These are phyloP conservation scores for Podaxis mareebaensis DNA, from an alignment of 768 basidiomycete genomes.

Conservation along the genomic window DNA sequence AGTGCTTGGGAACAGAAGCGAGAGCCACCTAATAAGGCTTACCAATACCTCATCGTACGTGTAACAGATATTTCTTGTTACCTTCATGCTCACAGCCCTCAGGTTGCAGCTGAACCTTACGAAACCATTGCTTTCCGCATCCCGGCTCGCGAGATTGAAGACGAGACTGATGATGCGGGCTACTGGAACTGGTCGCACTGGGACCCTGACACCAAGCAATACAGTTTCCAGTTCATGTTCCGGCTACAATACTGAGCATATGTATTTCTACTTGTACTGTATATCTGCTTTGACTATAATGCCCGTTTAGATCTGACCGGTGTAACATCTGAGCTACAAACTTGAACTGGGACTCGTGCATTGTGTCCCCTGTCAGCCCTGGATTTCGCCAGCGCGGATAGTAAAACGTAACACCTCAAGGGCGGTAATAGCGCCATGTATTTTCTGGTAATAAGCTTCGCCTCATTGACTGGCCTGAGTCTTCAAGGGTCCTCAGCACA, in stretches of 20 bases:
- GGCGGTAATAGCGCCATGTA: too few species aligned
- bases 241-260: conserved; percentile 47
- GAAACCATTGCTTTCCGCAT: conserved; percentile 99
- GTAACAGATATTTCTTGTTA: conserved; percentile 13
- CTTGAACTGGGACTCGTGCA: too few species aligned
- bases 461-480: too few species aligned
- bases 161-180: conserved; percentile 86
- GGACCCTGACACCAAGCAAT: conserved; percentile 99
- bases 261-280: conserved; percentile 6
- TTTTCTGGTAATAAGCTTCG: too few species aligned
- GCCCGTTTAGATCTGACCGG: neutral
- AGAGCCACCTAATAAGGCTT: conserved; percentile 93
- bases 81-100: conserved; percentile 27
- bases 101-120: conserved; percentile 99
- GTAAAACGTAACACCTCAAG: too few species aligned
- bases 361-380: too few species aligned
- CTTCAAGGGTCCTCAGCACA: too few species aligned
- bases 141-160: conserved; percentile 95
- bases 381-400: too few species aligned
- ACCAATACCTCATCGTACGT: conserved; percentile 96
- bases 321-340: neutral
- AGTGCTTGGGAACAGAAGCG: conserved; percentile 96
- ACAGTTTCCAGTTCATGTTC: conserved; percentile 98
- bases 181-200: conserved; percentile 99
- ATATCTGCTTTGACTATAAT: conserved; percentile 8